These are phyloP conservation scores for Aspergillus nanangensis DNA, from an alignment of 495 filamentous ascomycete species.

Conservation along the genomic window DNA sequence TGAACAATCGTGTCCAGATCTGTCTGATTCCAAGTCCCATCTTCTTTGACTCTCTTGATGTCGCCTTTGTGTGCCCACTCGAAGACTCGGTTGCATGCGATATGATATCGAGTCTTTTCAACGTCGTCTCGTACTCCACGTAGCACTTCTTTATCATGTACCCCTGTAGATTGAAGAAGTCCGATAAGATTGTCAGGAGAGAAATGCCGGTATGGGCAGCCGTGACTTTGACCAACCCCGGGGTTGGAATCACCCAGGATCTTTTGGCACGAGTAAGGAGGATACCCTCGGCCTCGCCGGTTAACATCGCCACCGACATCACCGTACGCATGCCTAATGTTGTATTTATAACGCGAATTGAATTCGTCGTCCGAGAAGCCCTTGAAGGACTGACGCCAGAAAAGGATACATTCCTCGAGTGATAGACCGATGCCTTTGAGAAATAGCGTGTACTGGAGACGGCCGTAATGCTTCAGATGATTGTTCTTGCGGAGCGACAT, in stretches of 20 bases:
- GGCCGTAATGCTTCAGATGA: constrained; percentile 89
- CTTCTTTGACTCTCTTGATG: constrained; percentile 83
- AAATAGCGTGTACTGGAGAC: constrained; percentile 95
- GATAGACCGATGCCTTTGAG: constrained; percentile 93
- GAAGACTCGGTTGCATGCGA: constrained; percentile 96
- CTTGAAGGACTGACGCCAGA: constrained; percentile 85
- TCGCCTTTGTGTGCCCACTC: constrained; percentile 82
- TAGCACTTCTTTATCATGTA: constrained; percentile 72
- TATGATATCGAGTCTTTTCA: constrained; percentile 82
- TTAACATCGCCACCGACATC: constrained; percentile 93
- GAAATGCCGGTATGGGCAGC: constrained; percentile 95
- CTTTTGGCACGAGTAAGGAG: constrained; percentile 89
- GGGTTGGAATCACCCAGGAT: constrained; percentile 84
- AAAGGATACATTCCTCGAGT: constrained; percentile 86
- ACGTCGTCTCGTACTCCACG: constrained; percentile 84
- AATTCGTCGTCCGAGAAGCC: constrained; percentile 85
- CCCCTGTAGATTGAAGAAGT: constrained; percentile 68
- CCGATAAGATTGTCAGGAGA: constrained; percentile 76
- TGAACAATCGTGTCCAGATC: constrained; percentile 95
- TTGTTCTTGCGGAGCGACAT: constrained; percentile 74
- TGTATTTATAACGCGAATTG: constrained; percentile 96
- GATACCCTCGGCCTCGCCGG: constrained; percentile 77
- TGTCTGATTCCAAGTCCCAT: constrained; percentile 66
- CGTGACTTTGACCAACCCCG: constrained; percentile 79
- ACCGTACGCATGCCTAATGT: constrained; percentile 87